phyloP scores from a whole-genome alignment of 352 stramenopile genomes.

The Phytophthora aleatoria region DNA sequence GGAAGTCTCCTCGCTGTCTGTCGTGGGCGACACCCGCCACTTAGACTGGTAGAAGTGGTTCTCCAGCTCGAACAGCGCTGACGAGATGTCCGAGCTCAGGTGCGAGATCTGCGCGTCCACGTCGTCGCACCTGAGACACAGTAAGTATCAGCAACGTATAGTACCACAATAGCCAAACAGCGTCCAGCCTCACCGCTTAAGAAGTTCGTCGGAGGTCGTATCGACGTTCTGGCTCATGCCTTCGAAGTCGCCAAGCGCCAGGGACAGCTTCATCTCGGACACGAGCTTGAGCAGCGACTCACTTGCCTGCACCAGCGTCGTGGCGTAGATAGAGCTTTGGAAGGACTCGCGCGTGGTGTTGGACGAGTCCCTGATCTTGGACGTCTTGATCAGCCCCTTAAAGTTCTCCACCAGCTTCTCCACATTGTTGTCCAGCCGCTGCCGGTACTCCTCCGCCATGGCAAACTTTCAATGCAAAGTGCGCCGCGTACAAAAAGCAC shows the following conservation, averaged over 20 bases:
- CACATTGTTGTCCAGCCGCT: conserved; percentile 87
- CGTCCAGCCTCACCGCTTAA: conserved; percentile 52
- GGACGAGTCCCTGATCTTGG: conserved; percentile 82
- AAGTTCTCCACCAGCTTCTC: conserved; percentile 91
- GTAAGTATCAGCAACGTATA: not conserved
- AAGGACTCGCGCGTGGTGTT: conserved; percentile 83
- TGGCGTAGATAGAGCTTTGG: conserved; percentile 85
- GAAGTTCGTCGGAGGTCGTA: conserved; percentile 66
- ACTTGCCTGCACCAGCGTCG: conserved; percentile 78
- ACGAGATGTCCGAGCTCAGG: conserved; percentile 79
- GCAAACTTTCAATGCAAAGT: conserved; percentile 4
- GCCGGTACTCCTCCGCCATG: conserved; percentile 86
- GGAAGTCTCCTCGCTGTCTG: conserved; percentile 16
- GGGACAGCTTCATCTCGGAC: conserved; percentile 81
- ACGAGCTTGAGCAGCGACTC: conserved; percentile 84
- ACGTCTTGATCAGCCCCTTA: conserved; percentile 80
- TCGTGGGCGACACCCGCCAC: conserved; percentile 53
- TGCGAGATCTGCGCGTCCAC: conserved; percentile 81
- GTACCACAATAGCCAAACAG: not conserved
- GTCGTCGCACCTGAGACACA: conserved; percentile 62
- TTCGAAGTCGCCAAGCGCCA: conserved; percentile 83
- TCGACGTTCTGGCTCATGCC: conserved; percentile 88
- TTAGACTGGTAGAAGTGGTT: conserved; percentile 88
- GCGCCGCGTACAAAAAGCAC: not conserved
- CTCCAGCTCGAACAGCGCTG: conserved; percentile 81